These are phyloP conservation scores for Spinacia oleracea DNA, from an alignment of 179 eudicot species.

Conservation along the genomic window DNA sequence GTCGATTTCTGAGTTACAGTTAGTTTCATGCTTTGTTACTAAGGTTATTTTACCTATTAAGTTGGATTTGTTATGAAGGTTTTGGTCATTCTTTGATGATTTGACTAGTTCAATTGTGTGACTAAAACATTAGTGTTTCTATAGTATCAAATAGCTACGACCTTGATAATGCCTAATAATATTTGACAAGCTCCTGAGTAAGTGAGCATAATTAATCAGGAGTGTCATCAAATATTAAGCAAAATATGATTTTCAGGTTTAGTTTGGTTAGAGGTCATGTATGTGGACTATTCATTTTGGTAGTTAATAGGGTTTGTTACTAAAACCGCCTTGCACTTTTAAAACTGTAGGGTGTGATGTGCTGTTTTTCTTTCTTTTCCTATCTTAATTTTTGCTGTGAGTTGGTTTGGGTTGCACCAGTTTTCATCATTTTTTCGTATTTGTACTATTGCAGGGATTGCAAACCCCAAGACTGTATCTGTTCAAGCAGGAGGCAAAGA, in stretches of 20 bases:
- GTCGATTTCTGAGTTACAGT: too few species aligned
- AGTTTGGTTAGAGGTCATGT: background rate
- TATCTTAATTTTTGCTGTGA: background rate
- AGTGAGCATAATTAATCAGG: too few species aligned
- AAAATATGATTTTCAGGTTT: too few species aligned
- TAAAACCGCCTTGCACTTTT: background rate
- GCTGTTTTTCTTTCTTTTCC: background rate
- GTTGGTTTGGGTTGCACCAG: background rate
- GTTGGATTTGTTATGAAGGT: background rate
- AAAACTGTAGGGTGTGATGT: background rate
- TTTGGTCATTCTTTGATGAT: background rate
- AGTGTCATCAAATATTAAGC: too few species aligned
- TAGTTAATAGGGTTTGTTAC: too few species aligned
- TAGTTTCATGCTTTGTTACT: too few species aligned
- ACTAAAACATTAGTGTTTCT: too few species aligned
- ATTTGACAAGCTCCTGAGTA: too few species aligned
- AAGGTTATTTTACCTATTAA: background rate
- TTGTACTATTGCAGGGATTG: slow-evolving; percentile 50
- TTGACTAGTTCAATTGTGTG: background rate
- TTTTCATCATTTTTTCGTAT: too few species aligned
- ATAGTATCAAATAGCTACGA: too few species aligned
- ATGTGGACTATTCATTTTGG: background rate
- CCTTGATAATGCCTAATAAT: too few species aligned
- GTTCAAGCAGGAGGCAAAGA: slow-evolving; percentile 75
- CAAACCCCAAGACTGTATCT: slow-evolving; percentile 88